Conservation (phyloP, 2,329 filamentous ascomycete genomes). For the Ascochyta koolunga region DNA sequence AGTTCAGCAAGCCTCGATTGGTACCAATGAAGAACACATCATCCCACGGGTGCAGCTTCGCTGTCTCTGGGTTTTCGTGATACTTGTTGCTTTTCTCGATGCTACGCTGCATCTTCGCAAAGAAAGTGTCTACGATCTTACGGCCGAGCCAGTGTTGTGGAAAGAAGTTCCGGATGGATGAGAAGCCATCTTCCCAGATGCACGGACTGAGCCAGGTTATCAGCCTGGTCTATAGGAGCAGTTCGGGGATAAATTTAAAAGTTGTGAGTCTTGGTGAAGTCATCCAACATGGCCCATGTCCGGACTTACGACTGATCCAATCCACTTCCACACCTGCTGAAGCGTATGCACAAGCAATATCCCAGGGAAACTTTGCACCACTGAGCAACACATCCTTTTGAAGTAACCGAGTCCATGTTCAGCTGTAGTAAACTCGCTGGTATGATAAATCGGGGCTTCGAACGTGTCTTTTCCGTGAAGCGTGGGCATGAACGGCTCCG, state of each 20-base stretch:
- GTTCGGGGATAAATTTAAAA: slow-evolving; percentile 69
- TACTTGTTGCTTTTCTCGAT: slow-evolving; percentile 46
- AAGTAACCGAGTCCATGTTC: slow-evolving; percentile 47
- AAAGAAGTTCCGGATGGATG: slow-evolving; percentile 60
- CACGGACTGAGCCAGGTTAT: slow-evolving; percentile 78
- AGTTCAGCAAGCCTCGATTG: slow-evolving; percentile 66
- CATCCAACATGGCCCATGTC: slow-evolving; percentile 66
- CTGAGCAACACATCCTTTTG: slow-evolving; percentile 59
- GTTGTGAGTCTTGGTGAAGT: slow-evolving; percentile 67
- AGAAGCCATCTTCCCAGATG: slow-evolving; percentile 71
- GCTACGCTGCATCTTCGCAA: too few species aligned
- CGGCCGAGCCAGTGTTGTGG: slow-evolving; percentile 64
- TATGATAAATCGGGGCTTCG: slow-evolving; percentile 62
- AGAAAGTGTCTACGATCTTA: slow-evolving; percentile 61
- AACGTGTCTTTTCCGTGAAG: slow-evolving; percentile 60
- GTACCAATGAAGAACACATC: slow-evolving; percentile 60
- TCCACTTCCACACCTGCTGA: slow-evolving; percentile 59
- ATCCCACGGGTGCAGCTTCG: slow-evolving; percentile 52
- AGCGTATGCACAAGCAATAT: slow-evolving; percentile 65
- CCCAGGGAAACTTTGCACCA: slow-evolving; percentile 68
- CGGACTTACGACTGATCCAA: slow-evolving; percentile 62
- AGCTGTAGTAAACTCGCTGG: slow-evolving; percentile 58
- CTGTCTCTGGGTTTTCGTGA: slow-evolving; percentile 49
- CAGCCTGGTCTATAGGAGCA: slow-evolving; percentile 67
- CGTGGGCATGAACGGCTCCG: slow-evolving; percentile 61